Base-by-base conservation (phyloP, 2,329 filamentous ascomycete genomes). In the Scedosporium aurantiacum region DNA sequence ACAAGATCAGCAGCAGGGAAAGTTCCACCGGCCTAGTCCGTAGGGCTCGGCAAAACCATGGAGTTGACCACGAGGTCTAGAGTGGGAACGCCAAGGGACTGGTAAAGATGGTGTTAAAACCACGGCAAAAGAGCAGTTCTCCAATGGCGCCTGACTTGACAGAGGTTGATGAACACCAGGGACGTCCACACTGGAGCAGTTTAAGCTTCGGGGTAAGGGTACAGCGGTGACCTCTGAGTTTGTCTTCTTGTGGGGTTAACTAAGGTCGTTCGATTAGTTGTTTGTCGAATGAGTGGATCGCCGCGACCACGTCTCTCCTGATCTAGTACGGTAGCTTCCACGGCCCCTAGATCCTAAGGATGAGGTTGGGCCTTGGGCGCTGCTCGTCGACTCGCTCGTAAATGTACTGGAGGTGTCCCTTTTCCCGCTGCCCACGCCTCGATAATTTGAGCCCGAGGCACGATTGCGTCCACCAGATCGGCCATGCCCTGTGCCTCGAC, bases 361-460 rank as follows among this genome's bases (percentile, higher is more conserved):
- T 7, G 65, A 61, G n/a, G 65, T 60, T 40, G 69, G 67, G 18
- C 37, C 27, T 32, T 57, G 52, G n/a, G 14, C 27, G 54, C 27
- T 54, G 23, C 6, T 47, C 12, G 18, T 27, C 5, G 52, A 40
- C 68, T 71, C 65, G 56, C 69, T 63, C 52, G 66, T 65, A 63
- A 68, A 70, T 14, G 68, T 61, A 32, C 66, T 69, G 1, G 72
- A 70, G 1, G 66, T 61, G 4, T 76, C 74, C 63, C 70, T 70
- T 62, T 72, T 75, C 25, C 68, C 68, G 60, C 70, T 69, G 57
- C 72, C 67, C 14, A 67, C 61, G 32, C 70, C 69, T 12, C 70
- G 68, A 32, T 68, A 65, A 5, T 68, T 40, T 57, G 37, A 27
- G n/a, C 52, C 52, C 6, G 60, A 67, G 18, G 69, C 69, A 6